Base-by-base conservation (phyloP, 306 rosid species). In the Ziziphus jujuba region DNA sequence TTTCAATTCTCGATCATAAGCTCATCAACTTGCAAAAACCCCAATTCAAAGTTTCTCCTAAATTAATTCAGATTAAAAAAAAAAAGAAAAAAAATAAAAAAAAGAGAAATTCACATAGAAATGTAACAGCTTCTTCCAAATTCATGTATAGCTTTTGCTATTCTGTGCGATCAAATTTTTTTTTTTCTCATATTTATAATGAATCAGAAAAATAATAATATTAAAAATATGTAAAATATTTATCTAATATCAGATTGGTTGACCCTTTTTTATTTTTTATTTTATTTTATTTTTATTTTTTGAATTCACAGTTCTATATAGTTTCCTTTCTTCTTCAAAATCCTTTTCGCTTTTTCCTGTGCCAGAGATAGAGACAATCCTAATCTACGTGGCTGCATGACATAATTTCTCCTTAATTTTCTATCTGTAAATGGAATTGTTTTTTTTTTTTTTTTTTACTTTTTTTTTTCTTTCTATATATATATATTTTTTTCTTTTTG, bases 1-100 rank as follows among this genome's bases (percentile, higher is more conserved):
- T 69, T 73, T 81, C 76, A 82, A 72, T 65, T 14, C 58, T 69
- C 72, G 74, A 70, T 75, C 82, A 44, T 62, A 72, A 64, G 69
- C 22, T 16, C 70, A 55, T 50, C 40, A 75, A 72, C 20, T 63
- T 52, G 48, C 48, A 51, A 60, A 20, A 23, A n/a, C n/a, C 61
- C 61, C 61, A 17, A 53, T 43, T 5, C 38, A 66, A 33, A 40
- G 21, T 59, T 50, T 47, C 55, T 44, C 11, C 64, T n/a, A 60
- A 15, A 65, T 56, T 54, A 67, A 71, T 61, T 45, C 21, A 57
- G 63, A 12, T 56, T 5, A 5, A 36, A 36, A 36, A 36, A 10
- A 40, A 40, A 40, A 38, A 48, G 44, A 52, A 51, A 60, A 59
- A n/a, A n/a, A n/a, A n/a, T n/a, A 36, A 36, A 36, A 36, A 10